These are phyloP conservation scores for Podaxis rugospora DNA, from an alignment of 768 basidiomycete genomes.

Conservation along the genomic window DNA sequence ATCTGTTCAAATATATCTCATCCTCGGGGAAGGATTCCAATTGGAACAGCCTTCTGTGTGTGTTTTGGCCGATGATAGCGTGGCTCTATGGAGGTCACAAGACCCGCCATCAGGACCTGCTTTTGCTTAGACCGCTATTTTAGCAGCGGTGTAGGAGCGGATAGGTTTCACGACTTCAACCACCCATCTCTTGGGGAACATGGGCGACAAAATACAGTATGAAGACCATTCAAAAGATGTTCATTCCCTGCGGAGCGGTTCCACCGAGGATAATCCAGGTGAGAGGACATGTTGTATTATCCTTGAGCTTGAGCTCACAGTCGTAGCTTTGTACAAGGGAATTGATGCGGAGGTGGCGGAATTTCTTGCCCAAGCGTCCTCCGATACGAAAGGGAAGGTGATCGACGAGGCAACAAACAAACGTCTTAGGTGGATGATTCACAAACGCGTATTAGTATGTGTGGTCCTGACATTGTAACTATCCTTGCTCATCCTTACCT, in stretches of 20 bases:
- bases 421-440: constrained; percentile 40
- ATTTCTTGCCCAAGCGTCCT: constrained; percentile 31
- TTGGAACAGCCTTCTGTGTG: background rate
- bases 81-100: background rate
- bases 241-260: constrained; percentile 29
- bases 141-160: background rate
- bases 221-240: constrained; percentile 27
- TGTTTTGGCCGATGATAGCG: background rate
- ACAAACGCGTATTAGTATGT: constrained; percentile 39
- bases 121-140: background rate
- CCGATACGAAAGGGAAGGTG: constrained; percentile 20
- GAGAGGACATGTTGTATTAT: too few relatives aligned
- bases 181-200: background rate
- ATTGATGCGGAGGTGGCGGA: constrained; percentile 44
- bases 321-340: constrained; percentile 13
- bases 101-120: background rate
- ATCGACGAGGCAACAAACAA: constrained; percentile 40
- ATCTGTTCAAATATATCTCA: background rate
- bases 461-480: background rate
- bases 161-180: background rate
- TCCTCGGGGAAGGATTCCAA: background rate
- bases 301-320: background rate
- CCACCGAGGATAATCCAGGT: constrained; percentile 12
- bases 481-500: background rate
- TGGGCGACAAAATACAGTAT: constrained; percentile 2